Percentiles rank a stretch among this genome's conserved stretches.
Evolutionary conservation across 805 yeast species (phyloP).

Genomic region (Debaryomyces hansenii): DNA sequence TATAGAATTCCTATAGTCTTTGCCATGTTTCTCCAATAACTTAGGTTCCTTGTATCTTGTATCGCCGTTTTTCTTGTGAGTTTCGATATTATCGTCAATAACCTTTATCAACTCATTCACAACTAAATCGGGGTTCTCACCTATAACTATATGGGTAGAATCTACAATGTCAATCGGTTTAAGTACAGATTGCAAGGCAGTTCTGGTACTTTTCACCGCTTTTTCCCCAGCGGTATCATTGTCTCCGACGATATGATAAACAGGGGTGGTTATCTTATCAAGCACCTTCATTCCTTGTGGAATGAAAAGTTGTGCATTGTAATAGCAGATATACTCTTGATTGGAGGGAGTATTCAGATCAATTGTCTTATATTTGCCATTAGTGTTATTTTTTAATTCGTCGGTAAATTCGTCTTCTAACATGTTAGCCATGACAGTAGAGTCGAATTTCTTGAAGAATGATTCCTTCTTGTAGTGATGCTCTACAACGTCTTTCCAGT

Average conservation of each 20-base stretch:
- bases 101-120: not conserved
- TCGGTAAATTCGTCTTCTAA: constrained; percentile 15
- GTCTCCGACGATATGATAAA: constrained; percentile 4
- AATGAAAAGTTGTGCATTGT: not conserved
- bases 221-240: not conserved
- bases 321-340: not conserved
- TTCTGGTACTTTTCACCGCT: not conserved
- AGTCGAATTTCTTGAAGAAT: constrained; percentile 14
- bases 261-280: constrained; percentile 1
- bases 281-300: not conserved
- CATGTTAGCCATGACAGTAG: constrained; percentile 14
- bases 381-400: constrained; percentile 1
- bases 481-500: constrained; percentile 12
- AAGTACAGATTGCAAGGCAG: not conserved
- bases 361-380: not conserved
- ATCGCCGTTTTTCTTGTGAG: not conserved
- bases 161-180: constrained; percentile 3
- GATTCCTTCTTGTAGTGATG: constrained; percentile 12
- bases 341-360: not conserved
- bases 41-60: not conserved
- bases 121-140: constrained; percentile 3
- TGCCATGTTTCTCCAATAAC: not conserved
- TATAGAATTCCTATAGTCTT: not conserved
- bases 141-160: constrained; percentile 2
- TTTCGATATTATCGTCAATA: not conserved